These are phyloP conservation scores for Suillus discolor DNA, from an alignment of 768 basidiomycete genomes.

Conservation along the genomic window DNA sequence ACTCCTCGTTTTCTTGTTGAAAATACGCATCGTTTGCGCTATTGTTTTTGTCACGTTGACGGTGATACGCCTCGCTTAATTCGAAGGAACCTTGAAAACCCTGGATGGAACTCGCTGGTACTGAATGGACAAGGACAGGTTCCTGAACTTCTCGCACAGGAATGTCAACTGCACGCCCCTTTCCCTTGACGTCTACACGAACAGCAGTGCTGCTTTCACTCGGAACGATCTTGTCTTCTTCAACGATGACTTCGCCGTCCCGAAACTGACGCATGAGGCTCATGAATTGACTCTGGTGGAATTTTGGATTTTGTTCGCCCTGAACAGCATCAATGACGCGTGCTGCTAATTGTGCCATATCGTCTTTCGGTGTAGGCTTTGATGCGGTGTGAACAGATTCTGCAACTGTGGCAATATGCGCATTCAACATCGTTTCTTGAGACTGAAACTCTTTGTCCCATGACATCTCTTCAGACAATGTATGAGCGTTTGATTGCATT, in stretches of 20 bases:
- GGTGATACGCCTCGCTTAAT: constrained; percentile 20
- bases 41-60: constrained; percentile 15
- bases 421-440: constrained; percentile 47
- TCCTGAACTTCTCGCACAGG: constrained; percentile 6
- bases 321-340: constrained; percentile 75
- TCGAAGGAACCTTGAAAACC: constrained; percentile 23
- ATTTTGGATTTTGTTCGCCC: constrained; percentile 80
- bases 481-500: neutral
- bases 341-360: constrained; percentile 80
- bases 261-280: constrained; percentile 83
- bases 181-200: constrained; percentile 58
- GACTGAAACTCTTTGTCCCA: constrained; percentile 72
- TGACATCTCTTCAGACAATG: constrained; percentile 20
- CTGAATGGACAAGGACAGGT: constrained; percentile 11
- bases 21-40: constrained; percentile 71
- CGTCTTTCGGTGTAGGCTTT: constrained; percentile 43
- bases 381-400: constrained; percentile 7
- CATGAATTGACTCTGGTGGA: constrained; percentile 83
- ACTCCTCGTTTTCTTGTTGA: constrained; percentile 70
- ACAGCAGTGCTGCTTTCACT: constrained; percentile 34
- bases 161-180: constrained; percentile 54
- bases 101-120: constrained; percentile 9
- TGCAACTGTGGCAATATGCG: constrained; percentile 16
- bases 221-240: constrained; percentile 76
- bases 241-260: constrained; percentile 76